Evolutionary conservation across 73 alveolate genomes (phyloP).

Genomic region (Uronychia setigera): DNA sequence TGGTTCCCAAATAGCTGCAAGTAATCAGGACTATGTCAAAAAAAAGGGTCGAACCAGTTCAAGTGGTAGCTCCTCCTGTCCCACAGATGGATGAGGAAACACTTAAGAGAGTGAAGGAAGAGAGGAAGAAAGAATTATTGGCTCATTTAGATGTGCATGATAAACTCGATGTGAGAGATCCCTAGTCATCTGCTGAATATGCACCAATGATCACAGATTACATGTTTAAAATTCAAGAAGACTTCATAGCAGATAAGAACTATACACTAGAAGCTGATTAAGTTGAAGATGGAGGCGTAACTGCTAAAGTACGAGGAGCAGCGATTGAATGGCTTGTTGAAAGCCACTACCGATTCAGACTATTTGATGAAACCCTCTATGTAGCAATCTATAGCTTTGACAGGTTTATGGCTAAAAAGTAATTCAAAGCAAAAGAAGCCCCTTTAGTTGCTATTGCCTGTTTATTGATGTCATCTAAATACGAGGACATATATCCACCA

Average conservation of each 20-base stretch:
- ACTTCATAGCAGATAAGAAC: not conserved
- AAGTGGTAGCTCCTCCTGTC: too few relatives aligned
- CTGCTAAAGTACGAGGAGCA: not conserved
- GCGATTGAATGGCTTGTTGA: constrained; percentile 8
- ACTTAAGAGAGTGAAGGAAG: not conserved
- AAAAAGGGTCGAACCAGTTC: not conserved
- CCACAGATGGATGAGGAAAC: not conserved
- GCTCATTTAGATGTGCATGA: constrained; percentile 14
- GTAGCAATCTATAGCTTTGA: not conserved
- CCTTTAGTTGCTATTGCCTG: constrained; percentile 77
- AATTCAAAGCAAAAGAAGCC: not conserved
- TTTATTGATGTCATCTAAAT: constrained; percentile 90
- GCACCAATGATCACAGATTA: constrained; percentile 38
- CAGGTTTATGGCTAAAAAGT: not conserved
- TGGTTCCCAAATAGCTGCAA: not conserved
- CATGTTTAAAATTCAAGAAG: not conserved
- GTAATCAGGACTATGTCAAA: not conserved
- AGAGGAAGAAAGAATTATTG: not conserved
- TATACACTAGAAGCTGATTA: not conserved
- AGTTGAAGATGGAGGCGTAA: not conserved
- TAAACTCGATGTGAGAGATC: constrained; percentile 46
- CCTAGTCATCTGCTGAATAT: constrained; percentile 44
- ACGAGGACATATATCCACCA: constrained; percentile 96
- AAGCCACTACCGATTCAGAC: not conserved
- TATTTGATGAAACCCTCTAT: not conserved